These are phyloP conservation scores for Saururus chinensis DNA, from an alignment of 164 flowering plant genomes.

Conservation along the genomic window DNA sequence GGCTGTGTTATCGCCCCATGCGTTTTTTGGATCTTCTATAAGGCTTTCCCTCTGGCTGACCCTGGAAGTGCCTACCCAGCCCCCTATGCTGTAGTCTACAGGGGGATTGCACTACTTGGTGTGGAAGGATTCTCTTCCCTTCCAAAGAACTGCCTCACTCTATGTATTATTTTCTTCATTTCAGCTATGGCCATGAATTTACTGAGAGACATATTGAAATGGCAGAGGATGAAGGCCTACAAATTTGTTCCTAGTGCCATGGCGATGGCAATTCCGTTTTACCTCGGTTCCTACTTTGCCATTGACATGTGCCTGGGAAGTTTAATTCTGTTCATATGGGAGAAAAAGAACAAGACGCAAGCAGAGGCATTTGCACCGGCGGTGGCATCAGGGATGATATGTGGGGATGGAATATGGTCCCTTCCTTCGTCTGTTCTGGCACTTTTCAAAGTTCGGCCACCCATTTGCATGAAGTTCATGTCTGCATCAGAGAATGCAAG, in stretches of 20 bases:
- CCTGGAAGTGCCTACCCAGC: slow-evolving; percentile 32
- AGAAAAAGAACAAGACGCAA: slow-evolving; percentile 26
- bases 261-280: slow-evolving; percentile 62
- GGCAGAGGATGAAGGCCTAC: slow-evolving; percentile 16
- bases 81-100: slow-evolving; percentile 33
- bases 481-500: slow-evolving; percentile 7
- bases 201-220: slow-evolving; percentile 19
- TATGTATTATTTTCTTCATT: slow-evolving; percentile 32
- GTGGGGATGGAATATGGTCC: slow-evolving; percentile 53
- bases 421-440: slow-evolving; percentile 42
- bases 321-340: slow-evolving; percentile 37
- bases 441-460: slow-evolving; percentile 33
- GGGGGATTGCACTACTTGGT: slow-evolving; percentile 46
- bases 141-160: slow-evolving; percentile 37
- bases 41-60: slow-evolving; percentile 34
- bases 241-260: slow-evolving; percentile 28
- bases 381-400: slow-evolving; percentile 52
- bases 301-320: slow-evolving; percentile 57
- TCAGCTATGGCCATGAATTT: slow-evolving; percentile 30
- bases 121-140: slow-evolving; percentile 41
- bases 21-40: slow-evolving; percentile 53
- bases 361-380: slow-evolving; percentile 45
- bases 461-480: slow-evolving; percentile 49
- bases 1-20: slow-evolving; percentile 49
- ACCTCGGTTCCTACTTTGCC: slow-evolving; percentile 38